Conservation (phyloP, 805 yeast species). For the Blastobotrys attinorum region DNA sequence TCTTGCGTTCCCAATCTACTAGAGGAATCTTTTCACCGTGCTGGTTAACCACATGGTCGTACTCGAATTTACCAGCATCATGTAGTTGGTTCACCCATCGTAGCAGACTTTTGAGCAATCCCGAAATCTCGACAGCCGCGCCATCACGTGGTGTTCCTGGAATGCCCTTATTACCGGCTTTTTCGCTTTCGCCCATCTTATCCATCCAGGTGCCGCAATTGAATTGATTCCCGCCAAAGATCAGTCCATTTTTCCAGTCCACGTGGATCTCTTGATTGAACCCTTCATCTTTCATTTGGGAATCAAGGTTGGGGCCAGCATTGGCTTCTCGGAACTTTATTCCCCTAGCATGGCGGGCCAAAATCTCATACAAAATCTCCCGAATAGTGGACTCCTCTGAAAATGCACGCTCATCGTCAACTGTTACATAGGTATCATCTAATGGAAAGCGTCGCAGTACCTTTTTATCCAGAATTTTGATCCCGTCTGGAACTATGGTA, state of each 20-base stretch:
- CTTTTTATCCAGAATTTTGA: constrained; percentile 53
- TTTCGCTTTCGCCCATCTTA: constrained; percentile 92
- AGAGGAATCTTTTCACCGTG: constrained; percentile 53
- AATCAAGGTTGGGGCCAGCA: constrained; percentile 82
- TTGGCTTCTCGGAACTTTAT: constrained; percentile 87
- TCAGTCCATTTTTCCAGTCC: constrained; percentile 84
- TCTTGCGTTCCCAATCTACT: constrained; percentile 60
- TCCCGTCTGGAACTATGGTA: constrained; percentile 59
- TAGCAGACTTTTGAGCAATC: constrained; percentile 73
- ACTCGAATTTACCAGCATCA: constrained; percentile 46
- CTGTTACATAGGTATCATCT: constrained; percentile 70
- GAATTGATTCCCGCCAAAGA: constrained; percentile 84
- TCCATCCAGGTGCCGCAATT: constrained; percentile 99
- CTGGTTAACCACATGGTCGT: constrained; percentile 46
- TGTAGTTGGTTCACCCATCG: constrained; percentile 66
- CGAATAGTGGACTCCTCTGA: constrained; percentile 58
- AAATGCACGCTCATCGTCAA: constrained; percentile 69
- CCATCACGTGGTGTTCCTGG: constrained; percentile 99
- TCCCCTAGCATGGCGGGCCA: constrained; percentile 84
- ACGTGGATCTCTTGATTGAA: constrained; percentile 74
- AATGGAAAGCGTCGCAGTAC: constrained; percentile 82
- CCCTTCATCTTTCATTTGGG: constrained; percentile 89
- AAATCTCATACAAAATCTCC: constrained; percentile 75
- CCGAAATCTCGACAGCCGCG: constrained; percentile 89
- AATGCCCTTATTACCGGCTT: constrained; percentile 77